A percentile compares a stretch with the other conserved stretches of the same genome.
phyloP scores from a whole-genome alignment of 2,329 filamentous ascomycete genomes.

The Epichloe gansuensis region DNA sequence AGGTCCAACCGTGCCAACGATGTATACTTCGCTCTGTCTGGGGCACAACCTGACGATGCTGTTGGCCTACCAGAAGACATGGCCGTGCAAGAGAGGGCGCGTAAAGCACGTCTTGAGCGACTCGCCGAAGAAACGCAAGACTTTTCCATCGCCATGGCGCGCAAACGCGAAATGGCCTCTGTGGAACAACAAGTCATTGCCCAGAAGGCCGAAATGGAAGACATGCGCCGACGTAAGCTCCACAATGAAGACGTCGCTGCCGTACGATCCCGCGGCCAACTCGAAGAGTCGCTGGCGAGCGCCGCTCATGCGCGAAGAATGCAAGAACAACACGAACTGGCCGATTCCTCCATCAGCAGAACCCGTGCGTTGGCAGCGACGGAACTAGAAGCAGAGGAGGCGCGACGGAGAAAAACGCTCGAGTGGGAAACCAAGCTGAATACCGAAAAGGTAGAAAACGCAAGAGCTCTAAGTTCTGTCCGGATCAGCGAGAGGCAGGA shows the following conservation, averaged over 20 bases:
- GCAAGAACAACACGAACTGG: slow-evolving; percentile 33
- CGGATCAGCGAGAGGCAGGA: slow-evolving; percentile 38
- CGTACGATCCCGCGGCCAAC: slow-evolving; percentile 30
- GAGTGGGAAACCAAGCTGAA: slow-evolving; percentile 36
- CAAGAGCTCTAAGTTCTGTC: slow-evolving; percentile 35
- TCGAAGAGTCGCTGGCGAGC: slow-evolving; percentile 30
- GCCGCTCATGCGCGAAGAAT: slow-evolving; percentile 23
- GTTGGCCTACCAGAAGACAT: slow-evolving; percentile 39
- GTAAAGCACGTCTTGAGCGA: slow-evolving; percentile 33
- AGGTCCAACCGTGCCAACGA: slow-evolving; percentile 39
- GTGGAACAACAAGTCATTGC: slow-evolving; percentile 38
- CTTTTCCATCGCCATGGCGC: slow-evolving; percentile 32
- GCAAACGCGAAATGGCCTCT: slow-evolving; percentile 37
- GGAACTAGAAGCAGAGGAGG: slow-evolving; percentile 32
- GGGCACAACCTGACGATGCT: slow-evolving; percentile 40
- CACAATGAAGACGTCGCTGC: slow-evolving; percentile 32
- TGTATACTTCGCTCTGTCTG: slow-evolving; percentile 40
- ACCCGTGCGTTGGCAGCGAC: slow-evolving; percentile 32
- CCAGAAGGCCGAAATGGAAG: slow-evolving; percentile 38
- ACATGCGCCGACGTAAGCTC: slow-evolving; percentile 32
- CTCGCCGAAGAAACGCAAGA: slow-evolving; percentile 35
- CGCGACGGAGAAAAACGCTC: slow-evolving; percentile 29
- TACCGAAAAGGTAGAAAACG: slow-evolving; percentile 33
- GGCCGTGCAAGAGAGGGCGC: slow-evolving; percentile 34
- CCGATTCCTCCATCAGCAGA: slow-evolving; percentile 31